phyloP scores from a whole-genome alignment of 148 eudicot genomes.

The Silene conica region DNA sequence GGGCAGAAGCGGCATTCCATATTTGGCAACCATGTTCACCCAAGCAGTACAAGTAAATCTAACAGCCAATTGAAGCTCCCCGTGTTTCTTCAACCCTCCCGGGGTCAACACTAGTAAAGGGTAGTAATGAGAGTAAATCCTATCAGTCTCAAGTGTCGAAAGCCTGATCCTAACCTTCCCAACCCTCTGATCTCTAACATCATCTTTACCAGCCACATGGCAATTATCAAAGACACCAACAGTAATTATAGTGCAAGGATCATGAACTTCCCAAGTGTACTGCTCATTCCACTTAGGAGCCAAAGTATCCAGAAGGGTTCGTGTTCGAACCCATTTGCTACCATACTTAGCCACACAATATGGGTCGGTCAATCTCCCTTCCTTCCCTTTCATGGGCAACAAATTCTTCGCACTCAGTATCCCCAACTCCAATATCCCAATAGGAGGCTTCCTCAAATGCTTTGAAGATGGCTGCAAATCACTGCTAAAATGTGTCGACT shows the following conservation, averaged over 20 bases:
- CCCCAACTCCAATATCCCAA: conserved; percentile 83
- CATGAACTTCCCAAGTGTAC: conserved; percentile 91
- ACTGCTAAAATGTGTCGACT: conserved; percentile 89
- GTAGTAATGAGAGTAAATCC: conserved; percentile 75
- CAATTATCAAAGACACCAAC: conserved; percentile 88
- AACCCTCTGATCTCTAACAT: conserved; percentile 60
- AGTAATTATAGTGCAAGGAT: conserved; percentile 87
- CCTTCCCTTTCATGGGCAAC: conserved; percentile 73
- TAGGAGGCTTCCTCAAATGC: conserved; percentile 54
- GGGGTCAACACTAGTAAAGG: conserved; percentile 69
- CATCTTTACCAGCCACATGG: conserved; percentile 57
- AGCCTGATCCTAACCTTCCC: conserved; percentile 87
- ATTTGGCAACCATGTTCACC: conserved; percentile 88
- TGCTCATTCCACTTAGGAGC: conserved; percentile 87
- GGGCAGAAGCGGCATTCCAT: conserved; percentile 83
- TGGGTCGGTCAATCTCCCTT: conserved; percentile 69
- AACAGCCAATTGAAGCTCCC: conserved; percentile 82
- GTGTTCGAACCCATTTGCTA: conserved; percentile 88
- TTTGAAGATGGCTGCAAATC: conserved; percentile 88
- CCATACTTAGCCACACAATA: conserved; percentile 96
- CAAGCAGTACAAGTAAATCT: conserved; percentile 86
- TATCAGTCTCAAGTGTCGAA: conserved; percentile 74
- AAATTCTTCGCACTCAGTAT: conserved; percentile 73
- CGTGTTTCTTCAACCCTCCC: conserved; percentile 75
- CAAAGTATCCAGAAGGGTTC: conserved; percentile 73